A percentile compares a stretch with the other conserved stretches of the same genome.
These are phyloP conservation scores for Fusarium tuaranense DNA, from an alignment of 2,329 filamentous ascomycete species.

Conservation along the genomic window DNA sequence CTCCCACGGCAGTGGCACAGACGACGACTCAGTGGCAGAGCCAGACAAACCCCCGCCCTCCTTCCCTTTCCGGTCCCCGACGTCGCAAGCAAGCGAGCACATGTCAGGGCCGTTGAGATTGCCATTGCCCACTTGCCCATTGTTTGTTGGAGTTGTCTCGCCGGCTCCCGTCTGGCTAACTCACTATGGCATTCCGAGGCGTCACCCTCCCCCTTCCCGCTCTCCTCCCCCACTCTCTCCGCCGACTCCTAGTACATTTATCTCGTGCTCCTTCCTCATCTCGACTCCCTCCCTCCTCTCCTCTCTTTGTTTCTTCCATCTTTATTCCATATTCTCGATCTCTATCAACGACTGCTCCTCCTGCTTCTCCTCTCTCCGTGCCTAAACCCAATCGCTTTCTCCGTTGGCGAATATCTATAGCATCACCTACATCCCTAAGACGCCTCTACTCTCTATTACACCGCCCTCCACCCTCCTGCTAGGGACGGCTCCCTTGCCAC, in stretches of 20 bases:
- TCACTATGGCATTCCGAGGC: slow-evolving; percentile 32
- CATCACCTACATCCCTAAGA: slow-evolving; percentile 4
- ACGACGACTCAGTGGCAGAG: slow-evolving; percentile 23
- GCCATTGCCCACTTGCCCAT: slow-evolving; percentile 1
- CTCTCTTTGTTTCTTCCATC: slow-evolving; percentile 23
- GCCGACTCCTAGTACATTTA: slow-evolving; percentile 36
- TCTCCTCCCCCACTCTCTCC: slow-evolving; percentile 37
- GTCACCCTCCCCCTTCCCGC: slow-evolving; percentile 28
- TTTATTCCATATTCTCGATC: neutral
- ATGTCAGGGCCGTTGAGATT: slow-evolving; percentile 29
- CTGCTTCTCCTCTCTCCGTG: slow-evolving; percentile 6
- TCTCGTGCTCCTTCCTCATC: slow-evolving; percentile 29
- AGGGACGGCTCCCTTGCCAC: slow-evolving; percentile 43
- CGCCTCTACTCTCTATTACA: slow-evolving; percentile 11
- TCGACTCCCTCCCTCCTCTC: slow-evolving; percentile 22
- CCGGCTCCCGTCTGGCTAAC: slow-evolving; percentile 28
- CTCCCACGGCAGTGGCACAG: slow-evolving; percentile 15
- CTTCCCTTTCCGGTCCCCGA: slow-evolving; percentile 37
- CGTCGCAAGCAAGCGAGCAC: slow-evolving; percentile 42
- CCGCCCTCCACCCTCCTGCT: slow-evolving; percentile 28
- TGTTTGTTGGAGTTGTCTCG: slow-evolving; percentile 6
- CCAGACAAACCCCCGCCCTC: slow-evolving; percentile 32
- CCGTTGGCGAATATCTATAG: slow-evolving; percentile 9
- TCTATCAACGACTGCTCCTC: slow-evolving; percentile 4
- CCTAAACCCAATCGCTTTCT: slow-evolving; percentile 12